phyloP scores from a whole-genome alignment of 2,329 filamentous ascomycete species.

The Paracoccidioides brasiliensis region DNA sequence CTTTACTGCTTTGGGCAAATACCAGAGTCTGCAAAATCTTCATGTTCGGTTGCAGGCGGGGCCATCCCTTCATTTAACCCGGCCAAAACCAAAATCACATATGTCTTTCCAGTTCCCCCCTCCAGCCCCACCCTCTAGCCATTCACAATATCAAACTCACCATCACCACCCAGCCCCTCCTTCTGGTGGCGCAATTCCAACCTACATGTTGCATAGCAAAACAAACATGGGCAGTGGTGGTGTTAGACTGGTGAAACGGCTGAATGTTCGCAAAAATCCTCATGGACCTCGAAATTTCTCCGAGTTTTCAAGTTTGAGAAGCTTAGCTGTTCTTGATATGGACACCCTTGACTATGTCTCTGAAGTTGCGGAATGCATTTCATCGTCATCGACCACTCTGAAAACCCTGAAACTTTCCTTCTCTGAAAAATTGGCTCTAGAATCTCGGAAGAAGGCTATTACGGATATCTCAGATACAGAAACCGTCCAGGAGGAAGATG shows the following conservation, averaged over 20 bases:
- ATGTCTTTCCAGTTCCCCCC: not conserved
- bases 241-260: not conserved
- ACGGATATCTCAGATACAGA: constrained; percentile 39
- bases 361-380: constrained; percentile 45
- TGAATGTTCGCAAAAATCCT: constrained; percentile 1
- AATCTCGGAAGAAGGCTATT: constrained; percentile 33
- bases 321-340: constrained; percentile 46
- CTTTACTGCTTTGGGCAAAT: constrained; percentile 44
- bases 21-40: constrained; percentile 40
- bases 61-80: constrained; percentile 40
- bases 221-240: not conserved
- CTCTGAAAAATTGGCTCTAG: constrained; percentile 39
- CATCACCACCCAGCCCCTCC: constrained; percentile 8
- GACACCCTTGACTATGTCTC: constrained; percentile 43
- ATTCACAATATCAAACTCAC: constrained; percentile 14
- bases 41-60: constrained; percentile 48
- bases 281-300: constrained; percentile 42
- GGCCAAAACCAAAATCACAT: constrained; percentile 26
- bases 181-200: not conserved
- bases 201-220: constrained; percentile 1
- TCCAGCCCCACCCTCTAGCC: constrained; percentile 12
- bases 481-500: constrained; percentile 21
- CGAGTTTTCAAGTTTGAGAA: constrained; percentile 44
- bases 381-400: constrained; percentile 42
- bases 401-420: constrained; percentile 46